Percentiles rank a stretch among this genome's conserved stretches.
These are phyloP conservation scores for Starmerella floris DNA, from an alignment of 805 yeast species.

Conservation along the genomic window DNA sequence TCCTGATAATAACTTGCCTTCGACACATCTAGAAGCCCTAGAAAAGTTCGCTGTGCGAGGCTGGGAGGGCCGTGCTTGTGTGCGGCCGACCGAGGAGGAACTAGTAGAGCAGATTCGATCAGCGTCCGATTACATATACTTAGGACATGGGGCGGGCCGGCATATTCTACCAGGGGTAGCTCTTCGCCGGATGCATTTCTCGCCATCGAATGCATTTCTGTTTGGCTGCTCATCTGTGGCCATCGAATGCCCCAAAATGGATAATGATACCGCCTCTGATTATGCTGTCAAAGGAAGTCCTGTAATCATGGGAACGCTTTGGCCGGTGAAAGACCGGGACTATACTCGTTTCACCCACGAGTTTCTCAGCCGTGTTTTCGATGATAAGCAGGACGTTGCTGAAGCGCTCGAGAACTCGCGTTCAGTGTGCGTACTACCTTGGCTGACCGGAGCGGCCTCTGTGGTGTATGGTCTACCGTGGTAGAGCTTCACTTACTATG, in stretches of 20 bases:
- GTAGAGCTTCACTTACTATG: not conserved
- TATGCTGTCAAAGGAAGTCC: slow-evolving; percentile 75
- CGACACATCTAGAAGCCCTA: slow-evolving; percentile 50
- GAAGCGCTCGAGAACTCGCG: slow-evolving; percentile 53
- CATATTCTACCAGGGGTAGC: slow-evolving; percentile 46
- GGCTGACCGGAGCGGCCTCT: slow-evolving; percentile 86
- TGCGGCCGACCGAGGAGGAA: slow-evolving; percentile 44
- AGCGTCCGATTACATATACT: slow-evolving; percentile 49
- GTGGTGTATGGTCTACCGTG: slow-evolving; percentile 76
- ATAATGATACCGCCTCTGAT: slow-evolving; percentile 55
- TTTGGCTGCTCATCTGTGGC: slow-evolving; percentile 79
- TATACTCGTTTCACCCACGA: slow-evolving; percentile 62
- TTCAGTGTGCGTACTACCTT: slow-evolving; percentile 51
- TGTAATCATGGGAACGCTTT: slow-evolving; percentile 67
- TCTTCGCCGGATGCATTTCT: slow-evolving; percentile 33
- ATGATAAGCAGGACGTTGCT: slow-evolving; percentile 20
- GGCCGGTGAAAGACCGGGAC: slow-evolving; percentile 97
- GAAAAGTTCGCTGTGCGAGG: slow-evolving; percentile 30
- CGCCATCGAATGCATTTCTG: slow-evolving; percentile 35
- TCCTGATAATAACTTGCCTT: slow-evolving; percentile 63
- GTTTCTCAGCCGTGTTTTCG: slow-evolving; percentile 34
- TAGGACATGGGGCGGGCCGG: slow-evolving; percentile 98
- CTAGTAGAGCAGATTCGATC: slow-evolving; percentile 34
- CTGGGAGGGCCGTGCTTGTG: slow-evolving; percentile 46
- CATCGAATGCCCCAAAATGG: slow-evolving; percentile 51